These are phyloP conservation scores for Hanseniaspora clermontiae DNA, from an alignment of 805 yeast species.

Conservation along the genomic window DNA sequence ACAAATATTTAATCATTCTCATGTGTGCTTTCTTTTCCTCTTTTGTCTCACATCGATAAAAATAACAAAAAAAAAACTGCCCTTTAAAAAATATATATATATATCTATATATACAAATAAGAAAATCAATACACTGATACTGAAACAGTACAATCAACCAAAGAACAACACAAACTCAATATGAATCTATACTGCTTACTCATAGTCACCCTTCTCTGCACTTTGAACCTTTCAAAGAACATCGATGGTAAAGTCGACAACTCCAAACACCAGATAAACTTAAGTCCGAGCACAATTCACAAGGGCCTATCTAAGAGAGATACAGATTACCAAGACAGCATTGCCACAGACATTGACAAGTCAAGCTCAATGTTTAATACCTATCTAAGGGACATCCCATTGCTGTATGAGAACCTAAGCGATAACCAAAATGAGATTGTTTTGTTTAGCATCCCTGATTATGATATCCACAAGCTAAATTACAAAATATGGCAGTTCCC, in stretches of 20 bases:
- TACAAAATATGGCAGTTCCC: conserved; percentile 13
- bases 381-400: conserved; percentile 4
- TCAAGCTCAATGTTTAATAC: conserved; percentile 10
- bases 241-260: background rate
- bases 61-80: background rate
- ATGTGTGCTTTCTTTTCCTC: too few species aligned
- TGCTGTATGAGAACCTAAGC: background rate
- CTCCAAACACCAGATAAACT: background rate
- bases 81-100: background rate
- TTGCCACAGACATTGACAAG: conserved; percentile 9
- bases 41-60: too few species aligned
- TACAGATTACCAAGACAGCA: background rate
- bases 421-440: background rate
- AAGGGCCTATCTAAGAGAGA: background rate
- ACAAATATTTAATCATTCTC: too few species aligned
- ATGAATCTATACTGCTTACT: background rate
- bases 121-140: too few species aligned
- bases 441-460: conserved; percentile 1
- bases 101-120: too few species aligned
- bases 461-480: background rate
- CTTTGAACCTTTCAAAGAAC: background rate
- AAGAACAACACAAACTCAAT: background rate
- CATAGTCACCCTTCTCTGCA: background rate
- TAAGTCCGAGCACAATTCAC: conserved; percentile 1
- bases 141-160: background rate